Percentiles rank a stretch among this genome's conserved stretches.
Evolutionary conservation across 352 stramenopile species (phyloP).

Genomic region (Blastocystis sp.): DNA sequence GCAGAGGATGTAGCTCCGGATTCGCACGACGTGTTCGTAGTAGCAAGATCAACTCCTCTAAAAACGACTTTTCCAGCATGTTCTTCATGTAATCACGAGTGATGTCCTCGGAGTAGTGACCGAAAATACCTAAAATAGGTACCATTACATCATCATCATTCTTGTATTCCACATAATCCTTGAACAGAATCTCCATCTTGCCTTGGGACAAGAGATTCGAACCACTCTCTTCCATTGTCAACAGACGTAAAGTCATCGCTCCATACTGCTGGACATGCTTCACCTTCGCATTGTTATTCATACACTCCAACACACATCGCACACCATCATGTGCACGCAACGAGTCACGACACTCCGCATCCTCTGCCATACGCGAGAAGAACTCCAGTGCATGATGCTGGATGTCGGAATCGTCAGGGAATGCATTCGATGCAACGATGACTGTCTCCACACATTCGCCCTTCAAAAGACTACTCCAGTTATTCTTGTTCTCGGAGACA

Average conservation of each 20-base stretch:
- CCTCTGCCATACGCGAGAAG: slow-evolving; percentile 35
- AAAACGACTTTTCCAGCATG: slow-evolving; percentile 35
- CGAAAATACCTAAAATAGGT: slow-evolving; percentile 40
- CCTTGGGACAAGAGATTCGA: slow-evolving; percentile 15
- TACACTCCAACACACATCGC: slow-evolving; percentile 30
- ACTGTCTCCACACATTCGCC: slow-evolving; percentile 53
- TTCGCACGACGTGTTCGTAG: slow-evolving; percentile 27
- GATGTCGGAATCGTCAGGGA: slow-evolving; percentile 30
- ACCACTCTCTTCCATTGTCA: slow-evolving; percentile 56
- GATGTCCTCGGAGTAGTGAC: slow-evolving; percentile 22
- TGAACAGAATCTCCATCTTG: slow-evolving; percentile 59
- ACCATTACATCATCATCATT: slow-evolving; percentile 54
- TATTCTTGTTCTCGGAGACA: slow-evolving; percentile 27
- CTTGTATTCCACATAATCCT: slow-evolving; percentile 39
- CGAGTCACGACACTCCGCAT: slow-evolving; percentile 35
- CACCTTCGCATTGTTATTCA: slow-evolving; percentile 40
- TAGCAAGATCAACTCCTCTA: slow-evolving; percentile 17
- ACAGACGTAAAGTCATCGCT: background rate
- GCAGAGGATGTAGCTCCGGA: slow-evolving; percentile 11
- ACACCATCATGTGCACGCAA: slow-evolving; percentile 38
- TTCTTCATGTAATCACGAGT: background rate
- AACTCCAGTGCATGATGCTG: slow-evolving; percentile 65
- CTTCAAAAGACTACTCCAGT: slow-evolving; percentile 53
- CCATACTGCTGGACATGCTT: slow-evolving; percentile 66
- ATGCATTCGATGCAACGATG: slow-evolving; percentile 48